Conservation (phyloP, 306 rosid genomes). For the Vigna radiata region DNA sequence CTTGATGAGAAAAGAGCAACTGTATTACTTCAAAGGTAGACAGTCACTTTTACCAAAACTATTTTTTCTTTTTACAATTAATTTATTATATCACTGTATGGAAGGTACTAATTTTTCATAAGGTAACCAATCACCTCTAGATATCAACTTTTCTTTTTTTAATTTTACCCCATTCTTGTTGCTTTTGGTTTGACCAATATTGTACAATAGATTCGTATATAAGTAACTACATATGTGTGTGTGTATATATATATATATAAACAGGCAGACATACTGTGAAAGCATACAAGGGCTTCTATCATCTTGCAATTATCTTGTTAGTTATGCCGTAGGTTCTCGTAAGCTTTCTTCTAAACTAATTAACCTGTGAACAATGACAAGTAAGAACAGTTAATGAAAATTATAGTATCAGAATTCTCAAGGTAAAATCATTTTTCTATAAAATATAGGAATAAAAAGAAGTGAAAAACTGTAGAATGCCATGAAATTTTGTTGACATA, state of each 20-base stretch:
- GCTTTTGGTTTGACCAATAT: slow-evolving; percentile 29
- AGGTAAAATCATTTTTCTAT: neutral
- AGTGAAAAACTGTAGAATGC: slow-evolving; percentile 15
- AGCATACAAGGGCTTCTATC: slow-evolving; percentile 38
- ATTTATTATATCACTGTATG: neutral
- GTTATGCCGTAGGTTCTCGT: slow-evolving; percentile 22
- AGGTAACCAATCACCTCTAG: slow-evolving; percentile 19
- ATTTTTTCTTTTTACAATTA: slow-evolving; percentile 6
- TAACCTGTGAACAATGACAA: slow-evolving; percentile 48
- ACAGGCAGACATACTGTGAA: slow-evolving; percentile 42
- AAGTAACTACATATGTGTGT: slow-evolving; percentile 6
- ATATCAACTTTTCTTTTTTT: neutral
- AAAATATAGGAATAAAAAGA: neutral
- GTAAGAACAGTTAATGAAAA: slow-evolving; percentile 30
- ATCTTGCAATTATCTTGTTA: slow-evolving; percentile 38
- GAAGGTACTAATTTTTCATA: neutral
- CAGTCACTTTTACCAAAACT: slow-evolving; percentile 16
- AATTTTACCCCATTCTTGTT: neutral
- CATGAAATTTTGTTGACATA: neutral
- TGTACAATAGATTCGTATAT: slow-evolving; percentile 28
- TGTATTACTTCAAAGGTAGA: slow-evolving; percentile 14
- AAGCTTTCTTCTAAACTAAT: slow-evolving; percentile 25
- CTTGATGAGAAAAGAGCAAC: slow-evolving; percentile 17
- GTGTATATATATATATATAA: neutral
- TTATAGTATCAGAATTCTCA: neutral